Evolutionary conservation across 164 flowering plant species (phyloP).

Genomic region (Stephania cephalantha): DNA sequence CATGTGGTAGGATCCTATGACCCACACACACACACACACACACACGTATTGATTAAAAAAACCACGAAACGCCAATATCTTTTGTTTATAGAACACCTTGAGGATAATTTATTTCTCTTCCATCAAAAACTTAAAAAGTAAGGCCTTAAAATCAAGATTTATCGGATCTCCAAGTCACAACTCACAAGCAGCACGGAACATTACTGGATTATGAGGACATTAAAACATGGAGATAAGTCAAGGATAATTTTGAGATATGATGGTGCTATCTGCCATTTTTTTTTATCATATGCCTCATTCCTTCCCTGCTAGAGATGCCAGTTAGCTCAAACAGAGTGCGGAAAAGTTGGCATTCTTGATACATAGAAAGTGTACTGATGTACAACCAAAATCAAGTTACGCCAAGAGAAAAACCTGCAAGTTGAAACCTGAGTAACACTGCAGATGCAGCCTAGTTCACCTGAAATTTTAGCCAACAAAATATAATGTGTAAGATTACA

Average conservation of each 20-base stretch:
- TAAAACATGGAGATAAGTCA: not conserved
- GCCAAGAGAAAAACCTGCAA: constrained; percentile 59
- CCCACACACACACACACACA: not conserved
- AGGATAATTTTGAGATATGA: not conserved
- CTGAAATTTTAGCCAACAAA: constrained; percentile 29
- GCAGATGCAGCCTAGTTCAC: constrained; percentile 84
- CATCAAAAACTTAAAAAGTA: not conserved
- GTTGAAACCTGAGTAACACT: constrained; percentile 55
- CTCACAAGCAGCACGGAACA: not conserved
- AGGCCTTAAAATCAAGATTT: not conserved
- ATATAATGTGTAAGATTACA: not conserved
- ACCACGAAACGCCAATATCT: not conserved
- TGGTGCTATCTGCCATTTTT: not conserved
- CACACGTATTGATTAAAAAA: no score
- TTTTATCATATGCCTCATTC: not conserved
- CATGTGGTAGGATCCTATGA: not conserved
- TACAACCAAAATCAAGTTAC: not conserved
- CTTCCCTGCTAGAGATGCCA: not conserved
- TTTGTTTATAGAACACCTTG: not conserved
- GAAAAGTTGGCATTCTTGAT: not conserved
- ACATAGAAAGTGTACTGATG: not conserved
- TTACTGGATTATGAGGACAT: not conserved
- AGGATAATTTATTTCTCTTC: not conserved
- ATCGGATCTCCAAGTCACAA: not conserved
- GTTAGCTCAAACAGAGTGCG: not conserved